phyloP scores from a whole-genome alignment of 129 eudicot genomes.

The Tanacetum coccineum region DNA sequence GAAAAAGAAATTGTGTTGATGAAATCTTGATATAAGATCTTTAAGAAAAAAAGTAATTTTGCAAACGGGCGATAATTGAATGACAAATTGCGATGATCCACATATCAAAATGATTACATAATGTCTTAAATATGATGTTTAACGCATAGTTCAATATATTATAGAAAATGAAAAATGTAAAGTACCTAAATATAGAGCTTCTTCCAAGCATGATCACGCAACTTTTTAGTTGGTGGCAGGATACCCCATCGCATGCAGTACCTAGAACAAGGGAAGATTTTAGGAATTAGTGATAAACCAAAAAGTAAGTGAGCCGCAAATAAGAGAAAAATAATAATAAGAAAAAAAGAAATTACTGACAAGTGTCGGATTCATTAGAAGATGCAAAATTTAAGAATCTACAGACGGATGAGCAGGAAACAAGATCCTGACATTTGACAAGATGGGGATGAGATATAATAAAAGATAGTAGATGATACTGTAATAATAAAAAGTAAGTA shows the following conservation, averaged over 20 bases:
- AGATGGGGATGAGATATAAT: constrained; percentile 10
- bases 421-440: constrained; percentile 66
- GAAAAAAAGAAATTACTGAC: constrained; percentile 44
- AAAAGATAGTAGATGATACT: neutral
- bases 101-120: no score
- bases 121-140: no score
- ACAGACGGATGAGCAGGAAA: constrained; percentile 80
- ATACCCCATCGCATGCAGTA: constrained; percentile 76
- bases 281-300: no score
- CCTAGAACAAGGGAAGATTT: no score
- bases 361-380: constrained; percentile 81
- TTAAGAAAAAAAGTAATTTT: neutral
- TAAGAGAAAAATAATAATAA: no score
- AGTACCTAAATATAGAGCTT: constrained; percentile 85
- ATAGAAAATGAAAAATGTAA: neutral
- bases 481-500: no score
- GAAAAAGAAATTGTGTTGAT: neutral
- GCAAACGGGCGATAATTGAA: neutral
- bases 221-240: constrained; percentile 52
- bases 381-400: constrained; percentile 65
- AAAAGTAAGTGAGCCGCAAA: neutral
- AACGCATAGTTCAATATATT: neutral
- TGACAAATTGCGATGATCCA: no score
- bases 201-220: constrained; percentile 90
- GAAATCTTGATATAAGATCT: neutral